Conservation (phyloP, 345 rosid genomes). For the Punica granatum region DNA sequence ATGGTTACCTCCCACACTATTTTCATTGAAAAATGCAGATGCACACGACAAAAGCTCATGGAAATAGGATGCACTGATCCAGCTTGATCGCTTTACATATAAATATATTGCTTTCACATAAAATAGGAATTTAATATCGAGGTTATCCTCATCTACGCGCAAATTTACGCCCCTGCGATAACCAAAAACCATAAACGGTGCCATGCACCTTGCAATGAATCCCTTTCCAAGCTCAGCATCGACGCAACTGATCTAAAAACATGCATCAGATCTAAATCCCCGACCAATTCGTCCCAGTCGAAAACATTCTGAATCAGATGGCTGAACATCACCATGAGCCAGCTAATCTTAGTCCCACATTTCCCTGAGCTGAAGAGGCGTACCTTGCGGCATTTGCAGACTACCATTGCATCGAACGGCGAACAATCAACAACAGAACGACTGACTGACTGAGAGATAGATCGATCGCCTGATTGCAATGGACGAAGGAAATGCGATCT, state of each 20-base stretch:
- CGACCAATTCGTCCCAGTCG: not conserved
- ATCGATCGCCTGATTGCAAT: not conserved
- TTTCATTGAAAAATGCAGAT: not conserved
- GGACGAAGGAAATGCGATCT: not conserved
- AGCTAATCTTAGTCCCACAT: not conserved
- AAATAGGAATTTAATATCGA: not conserved
- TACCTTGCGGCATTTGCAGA: conserved; percentile 93
- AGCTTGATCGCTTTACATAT: not conserved
- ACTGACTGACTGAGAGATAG: not conserved
- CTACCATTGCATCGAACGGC: conserved; percentile 55
- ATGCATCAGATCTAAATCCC: not conserved
- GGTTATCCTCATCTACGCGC: not conserved
- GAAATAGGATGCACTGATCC: not conserved
- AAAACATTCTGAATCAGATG: not conserved
- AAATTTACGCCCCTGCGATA: not conserved
- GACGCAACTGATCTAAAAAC: not conserved
- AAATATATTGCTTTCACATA: not conserved
- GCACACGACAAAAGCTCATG: not conserved
- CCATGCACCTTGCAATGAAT: not conserved
- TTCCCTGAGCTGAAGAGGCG: not conserved
- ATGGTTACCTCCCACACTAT: not conserved
- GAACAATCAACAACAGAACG: not conserved
- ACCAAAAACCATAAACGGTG: not conserved
- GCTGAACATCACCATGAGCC: not conserved
- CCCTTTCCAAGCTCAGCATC: not conserved